These are phyloP conservation scores for Candida insectorum DNA, from an alignment of 805 yeast genomes.

Conservation along the genomic window DNA sequence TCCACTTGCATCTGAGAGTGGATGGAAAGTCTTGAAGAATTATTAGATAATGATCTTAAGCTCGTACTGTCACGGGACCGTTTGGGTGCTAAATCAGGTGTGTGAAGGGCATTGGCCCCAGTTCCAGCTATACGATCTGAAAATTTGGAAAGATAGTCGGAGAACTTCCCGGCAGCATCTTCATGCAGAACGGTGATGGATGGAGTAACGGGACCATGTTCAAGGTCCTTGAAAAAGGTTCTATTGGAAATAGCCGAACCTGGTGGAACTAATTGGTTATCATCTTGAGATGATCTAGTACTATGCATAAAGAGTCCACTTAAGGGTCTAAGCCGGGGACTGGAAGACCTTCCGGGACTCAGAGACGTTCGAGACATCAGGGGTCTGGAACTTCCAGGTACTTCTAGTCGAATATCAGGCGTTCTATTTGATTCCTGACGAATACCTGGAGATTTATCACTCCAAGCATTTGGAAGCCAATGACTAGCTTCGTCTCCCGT, in stretches of 20 bases:
- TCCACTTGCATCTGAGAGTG: too few species aligned
- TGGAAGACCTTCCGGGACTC: background rate
- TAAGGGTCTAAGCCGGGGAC: background rate
- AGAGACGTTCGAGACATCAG: background rate
- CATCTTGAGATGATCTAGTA: background rate
- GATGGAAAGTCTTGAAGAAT: too few species aligned
- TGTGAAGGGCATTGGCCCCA: slow-evolving; percentile 12
- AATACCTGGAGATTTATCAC: too few species aligned
- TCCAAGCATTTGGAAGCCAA: slow-evolving; percentile 35
- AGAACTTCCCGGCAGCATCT: slow-evolving; percentile 19
- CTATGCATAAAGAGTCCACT: background rate
- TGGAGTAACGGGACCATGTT: slow-evolving; percentile 15
- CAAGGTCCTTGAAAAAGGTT: slow-evolving; percentile 14
- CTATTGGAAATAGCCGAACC: slow-evolving; percentile 8
- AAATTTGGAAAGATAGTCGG: slow-evolving; percentile 24
- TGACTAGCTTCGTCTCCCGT: slow-evolving; percentile 17
- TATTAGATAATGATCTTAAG: too few species aligned
- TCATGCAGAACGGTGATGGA: slow-evolving; percentile 10
- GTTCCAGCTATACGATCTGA: slow-evolving; percentile 37
- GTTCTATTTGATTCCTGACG: too few species aligned
- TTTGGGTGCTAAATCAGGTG: background rate
- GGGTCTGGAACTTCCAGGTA: background rate
- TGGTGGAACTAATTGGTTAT: background rate
- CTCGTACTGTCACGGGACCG: background rate
- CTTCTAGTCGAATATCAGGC: too few species aligned